Evolutionary conservation across 495 filamentous ascomycete species (phyloP).

Genomic region (Penicillium paxilli): DNA sequence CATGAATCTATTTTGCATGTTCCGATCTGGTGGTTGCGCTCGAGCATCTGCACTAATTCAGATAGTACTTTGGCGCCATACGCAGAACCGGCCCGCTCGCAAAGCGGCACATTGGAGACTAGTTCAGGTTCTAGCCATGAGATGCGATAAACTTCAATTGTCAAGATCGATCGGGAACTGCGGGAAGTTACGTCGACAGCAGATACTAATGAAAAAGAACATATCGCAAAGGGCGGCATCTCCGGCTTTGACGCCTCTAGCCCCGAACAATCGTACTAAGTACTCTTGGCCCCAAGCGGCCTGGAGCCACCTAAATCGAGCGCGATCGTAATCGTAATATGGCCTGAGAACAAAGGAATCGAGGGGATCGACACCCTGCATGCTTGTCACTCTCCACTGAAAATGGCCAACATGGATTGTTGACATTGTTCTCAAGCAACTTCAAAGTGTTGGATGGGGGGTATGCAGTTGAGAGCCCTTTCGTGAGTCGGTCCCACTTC

Average conservation of each 20-base stretch:
- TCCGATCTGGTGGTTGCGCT: not conserved
- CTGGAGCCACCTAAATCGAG: slow-evolving; percentile 9
- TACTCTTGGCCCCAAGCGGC: not conserved
- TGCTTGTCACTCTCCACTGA: not conserved
- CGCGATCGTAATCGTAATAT: slow-evolving; percentile 2
- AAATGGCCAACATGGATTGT: not conserved
- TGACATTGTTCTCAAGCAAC: not conserved
- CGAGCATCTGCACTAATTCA: not conserved
- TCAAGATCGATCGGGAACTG: slow-evolving; percentile 24
- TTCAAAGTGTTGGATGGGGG: not conserved
- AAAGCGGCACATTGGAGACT: not conserved
- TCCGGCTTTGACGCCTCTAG: not conserved
- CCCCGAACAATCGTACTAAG: not conserved
- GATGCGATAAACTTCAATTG: slow-evolving; percentile 18
- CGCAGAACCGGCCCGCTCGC: not conserved
- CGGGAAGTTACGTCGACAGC: slow-evolving; percentile 20
- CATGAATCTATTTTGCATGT: not conserved
- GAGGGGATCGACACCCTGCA: not conserved
- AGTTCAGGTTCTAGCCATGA: not conserved
- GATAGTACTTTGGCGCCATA: not conserved
- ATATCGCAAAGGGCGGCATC: slow-evolving; percentile 15
- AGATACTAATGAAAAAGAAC: slow-evolving; percentile 1
- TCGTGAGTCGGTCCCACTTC: not conserved
- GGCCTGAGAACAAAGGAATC: slow-evolving; percentile 2
- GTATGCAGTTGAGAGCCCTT: not conserved